Conservation (phyloP, 164 flowering plant genomes). For the Vitis cinerea region DNA sequence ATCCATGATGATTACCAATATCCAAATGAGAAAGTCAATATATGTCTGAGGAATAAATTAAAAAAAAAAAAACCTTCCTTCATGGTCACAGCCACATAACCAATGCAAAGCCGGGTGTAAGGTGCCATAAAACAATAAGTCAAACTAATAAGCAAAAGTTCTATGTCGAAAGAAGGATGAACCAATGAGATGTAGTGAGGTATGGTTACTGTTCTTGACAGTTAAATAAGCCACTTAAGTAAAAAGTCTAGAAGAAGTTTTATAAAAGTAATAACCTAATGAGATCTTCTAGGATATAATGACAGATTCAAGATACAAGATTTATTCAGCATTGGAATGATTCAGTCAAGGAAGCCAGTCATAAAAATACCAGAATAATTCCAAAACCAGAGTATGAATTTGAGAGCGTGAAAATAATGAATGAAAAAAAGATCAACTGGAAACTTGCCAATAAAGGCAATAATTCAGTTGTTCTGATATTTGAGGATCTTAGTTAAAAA, state of each 20-base stretch:
- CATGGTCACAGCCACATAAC: conserved; percentile 3
- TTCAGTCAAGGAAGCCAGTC: background rate
- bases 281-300: background rate
- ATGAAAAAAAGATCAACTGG: too few species aligned
- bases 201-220: background rate
- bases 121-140: background rate
- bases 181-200: background rate
- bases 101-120: background rate
- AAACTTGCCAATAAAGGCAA: too few species aligned
- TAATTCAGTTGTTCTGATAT: too few species aligned
- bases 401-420: too few species aligned
- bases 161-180: background rate
- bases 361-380: background rate
- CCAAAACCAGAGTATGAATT: too few species aligned
- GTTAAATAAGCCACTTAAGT: background rate
- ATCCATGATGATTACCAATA: background rate
- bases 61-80: background rate
- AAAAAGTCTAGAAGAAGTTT: background rate
- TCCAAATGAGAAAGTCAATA: background rate
- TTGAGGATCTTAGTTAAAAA: too few species aligned
- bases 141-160: background rate
- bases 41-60: too few species aligned
- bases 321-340: background rate
- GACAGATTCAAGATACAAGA: background rate
- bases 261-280: background rate